Percentiles rank a stretch among this genome's conserved stretches.
Conservation (phyloP, 2,329 filamentous ascomycete species). For the Curvularia sp. region DNA sequence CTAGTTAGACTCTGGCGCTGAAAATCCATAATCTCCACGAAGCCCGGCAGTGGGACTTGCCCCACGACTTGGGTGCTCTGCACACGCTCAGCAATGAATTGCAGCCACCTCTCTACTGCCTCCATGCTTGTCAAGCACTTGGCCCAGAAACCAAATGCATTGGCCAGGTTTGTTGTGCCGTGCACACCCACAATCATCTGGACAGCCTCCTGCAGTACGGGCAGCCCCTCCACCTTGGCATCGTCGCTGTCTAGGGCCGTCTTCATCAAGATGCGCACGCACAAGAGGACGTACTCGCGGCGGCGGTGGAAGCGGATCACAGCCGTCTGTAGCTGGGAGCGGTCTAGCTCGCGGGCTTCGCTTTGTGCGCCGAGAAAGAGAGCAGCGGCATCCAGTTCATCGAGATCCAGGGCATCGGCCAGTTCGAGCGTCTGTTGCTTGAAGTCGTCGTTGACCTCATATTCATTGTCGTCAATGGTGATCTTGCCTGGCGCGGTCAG, state of each 20-base stretch:
- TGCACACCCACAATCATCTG: slow-evolving; percentile 62
- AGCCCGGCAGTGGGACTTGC: slow-evolving; percentile 67
- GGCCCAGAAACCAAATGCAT: slow-evolving; percentile 70
- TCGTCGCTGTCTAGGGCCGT: slow-evolving; percentile 61
- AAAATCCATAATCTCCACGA: slow-evolving; percentile 79
- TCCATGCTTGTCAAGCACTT: slow-evolving; percentile 79
- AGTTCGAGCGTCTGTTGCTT: slow-evolving; percentile 81
- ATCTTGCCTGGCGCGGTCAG: slow-evolving; percentile 69
- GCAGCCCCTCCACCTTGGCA: slow-evolving; percentile 32
- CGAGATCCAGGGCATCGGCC: slow-evolving; percentile 86
- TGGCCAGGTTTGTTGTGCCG: slow-evolving; percentile 58
- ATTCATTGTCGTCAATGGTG: slow-evolving; percentile 73
- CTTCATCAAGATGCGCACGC: slow-evolving; percentile 78
- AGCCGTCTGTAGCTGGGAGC: slow-evolving; percentile 76
- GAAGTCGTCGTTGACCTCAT: slow-evolving; percentile 84
- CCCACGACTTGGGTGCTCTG: slow-evolving; percentile 78
- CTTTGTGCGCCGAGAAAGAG: slow-evolving; percentile 77
- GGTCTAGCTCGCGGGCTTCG: slow-evolving; percentile 71
- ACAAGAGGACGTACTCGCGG: slow-evolving; percentile 82
- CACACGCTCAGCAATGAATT: slow-evolving; percentile 75
- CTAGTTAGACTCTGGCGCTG: slow-evolving; percentile 80
- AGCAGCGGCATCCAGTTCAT: slow-evolving; percentile 83
- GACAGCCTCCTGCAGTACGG: slow-evolving; percentile 37
- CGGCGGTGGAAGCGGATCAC: slow-evolving; percentile 89
- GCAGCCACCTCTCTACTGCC: slow-evolving; percentile 77